Evolutionary conservation across 2,329 filamentous ascomycete species (phyloP), one percentile per base, ranked within the genome.

Genomic region (Chrysoporthe deuterocubensis): DNA sequence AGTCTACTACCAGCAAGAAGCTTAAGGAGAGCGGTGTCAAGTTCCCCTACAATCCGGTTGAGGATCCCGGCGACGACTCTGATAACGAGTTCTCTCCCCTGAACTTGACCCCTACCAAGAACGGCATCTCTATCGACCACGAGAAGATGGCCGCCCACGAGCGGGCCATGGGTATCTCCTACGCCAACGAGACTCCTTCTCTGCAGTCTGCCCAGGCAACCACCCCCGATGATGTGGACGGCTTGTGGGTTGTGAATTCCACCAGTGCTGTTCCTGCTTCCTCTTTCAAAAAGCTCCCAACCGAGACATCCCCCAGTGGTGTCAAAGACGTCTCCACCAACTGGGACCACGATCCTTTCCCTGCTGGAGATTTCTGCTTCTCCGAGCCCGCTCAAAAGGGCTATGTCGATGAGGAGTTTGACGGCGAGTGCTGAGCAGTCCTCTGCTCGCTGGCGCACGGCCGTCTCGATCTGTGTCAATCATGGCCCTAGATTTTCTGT

Each of bases 21-120:
- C n/a, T 32, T 6, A 65, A 72, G 1, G 88, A 90, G 80, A 79
- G 79, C 5, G 83, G 80, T 67, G 86, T 91, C 57, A 81, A 84
- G 34, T 80, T 82, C 4, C 81, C 83, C 11, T 82, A 85, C 11
- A 26, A 60, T 42, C 14, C 50, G 46, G 43, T 32, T 34, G 50
- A 54, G 9, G 43, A 46, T 26, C 26, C 26, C 14, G 71, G 69
- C 59, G 71, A 72, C 58, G 60, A 62, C 67, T 68, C 71, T 43
- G 68, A 70, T 32, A 69, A 68, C 67, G 67, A 72, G 64, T 14
- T 42, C 3, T 9, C 63, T 9, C 42, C 43, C 54, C n/a, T 60
- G 16, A 13, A 44, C 32, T 5, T 65, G 48, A 59, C 62, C 14
- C 62, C 62, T 11, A 34, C 42, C 26, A 65, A 65, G 63, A 61